Percentiles rank a stretch among this genome's conserved stretches.
These are phyloP conservation scores for Aspergillus bertholletiae DNA, from an alignment of 495 filamentous ascomycete species.

Conservation along the genomic window DNA sequence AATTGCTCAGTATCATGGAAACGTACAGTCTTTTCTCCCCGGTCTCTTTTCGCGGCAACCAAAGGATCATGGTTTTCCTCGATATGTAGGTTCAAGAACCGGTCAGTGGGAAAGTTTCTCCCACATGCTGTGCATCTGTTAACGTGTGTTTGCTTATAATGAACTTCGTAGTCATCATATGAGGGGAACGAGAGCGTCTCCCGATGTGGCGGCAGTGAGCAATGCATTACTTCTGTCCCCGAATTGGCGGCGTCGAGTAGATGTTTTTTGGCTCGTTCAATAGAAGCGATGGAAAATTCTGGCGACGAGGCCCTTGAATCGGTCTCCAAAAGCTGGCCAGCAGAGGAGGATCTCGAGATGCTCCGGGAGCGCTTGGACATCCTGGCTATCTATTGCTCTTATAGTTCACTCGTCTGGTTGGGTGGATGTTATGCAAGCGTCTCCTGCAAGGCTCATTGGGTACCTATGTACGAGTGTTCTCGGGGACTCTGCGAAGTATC, in stretches of 20 bases:
- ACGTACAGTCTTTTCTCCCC: constrained; percentile 79
- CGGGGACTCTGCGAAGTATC: background rate
- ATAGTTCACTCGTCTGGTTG: background rate
- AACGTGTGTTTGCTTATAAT: constrained; percentile 76
- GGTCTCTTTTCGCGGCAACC: constrained; percentile 61
- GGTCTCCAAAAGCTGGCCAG: constrained; percentile 14
- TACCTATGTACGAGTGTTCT: background rate
- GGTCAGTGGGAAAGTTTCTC: constrained; percentile 71
- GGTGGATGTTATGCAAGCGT: background rate
- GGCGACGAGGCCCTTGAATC: constrained; percentile 25
- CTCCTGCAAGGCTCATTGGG: background rate
- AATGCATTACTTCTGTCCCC: constrained; percentile 56
- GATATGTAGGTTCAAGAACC: constrained; percentile 79
- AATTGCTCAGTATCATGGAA: background rate
- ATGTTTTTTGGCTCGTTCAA: constrained; percentile 25
- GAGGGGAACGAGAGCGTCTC: constrained; percentile 64
- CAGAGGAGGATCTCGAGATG: constrained; percentile 34
- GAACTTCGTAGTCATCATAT: constrained; percentile 81
- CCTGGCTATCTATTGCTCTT: constrained; percentile 8
- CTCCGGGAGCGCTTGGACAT: constrained; percentile 63
- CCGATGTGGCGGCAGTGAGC: constrained; percentile 75
- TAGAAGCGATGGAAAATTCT: constrained; percentile 14
- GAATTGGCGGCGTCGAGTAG: constrained; percentile 18
- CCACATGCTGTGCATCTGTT: constrained; percentile 82
- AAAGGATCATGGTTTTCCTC: constrained; percentile 89